Evolutionary conservation across 1,284 basidiomycete species (phyloP).

Genomic region (Meripilus lineatus): DNA sequence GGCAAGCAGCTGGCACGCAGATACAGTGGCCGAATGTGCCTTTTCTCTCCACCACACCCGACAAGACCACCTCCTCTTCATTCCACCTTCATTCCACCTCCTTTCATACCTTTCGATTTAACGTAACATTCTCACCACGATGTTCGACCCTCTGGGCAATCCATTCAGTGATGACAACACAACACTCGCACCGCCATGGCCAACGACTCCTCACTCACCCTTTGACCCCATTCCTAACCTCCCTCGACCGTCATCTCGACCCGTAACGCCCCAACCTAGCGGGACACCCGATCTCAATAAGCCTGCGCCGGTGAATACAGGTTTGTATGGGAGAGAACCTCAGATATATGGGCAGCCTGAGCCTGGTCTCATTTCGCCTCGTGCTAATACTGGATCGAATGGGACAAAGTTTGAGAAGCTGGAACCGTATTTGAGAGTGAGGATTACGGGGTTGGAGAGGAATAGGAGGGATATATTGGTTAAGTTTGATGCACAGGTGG

Average conservation of each 20-base stretch:
- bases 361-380: constrained; percentile 73
- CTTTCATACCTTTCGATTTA: too few species aligned
- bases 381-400: constrained; percentile 56
- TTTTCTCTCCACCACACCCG: too few species aligned
- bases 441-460: constrained; percentile 86
- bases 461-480: constrained; percentile 90
- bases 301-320: constrained; percentile 45
- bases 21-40: too few species aligned
- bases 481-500: constrained; percentile 88
- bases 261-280: constrained; percentile 11
- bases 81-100: not conserved
- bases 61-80: not conserved
- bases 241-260: constrained; percentile 30
- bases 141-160: constrained; percentile 37
- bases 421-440: constrained; percentile 80
- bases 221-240: constrained; percentile 37
- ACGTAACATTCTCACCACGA: constrained; percentile 10
- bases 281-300: too few species aligned
- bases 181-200: constrained; percentile 40
- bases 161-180: constrained; percentile 29
- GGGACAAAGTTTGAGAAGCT: constrained; percentile 66
- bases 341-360: constrained; percentile 82
- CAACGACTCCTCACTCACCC: constrained; percentile 37
- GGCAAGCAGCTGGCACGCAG: too few species aligned
- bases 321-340: constrained; percentile 69